Base-by-base conservation (phyloP, 2,329 filamentous ascomycete genomes). In the Trichoderma sp. region DNA sequence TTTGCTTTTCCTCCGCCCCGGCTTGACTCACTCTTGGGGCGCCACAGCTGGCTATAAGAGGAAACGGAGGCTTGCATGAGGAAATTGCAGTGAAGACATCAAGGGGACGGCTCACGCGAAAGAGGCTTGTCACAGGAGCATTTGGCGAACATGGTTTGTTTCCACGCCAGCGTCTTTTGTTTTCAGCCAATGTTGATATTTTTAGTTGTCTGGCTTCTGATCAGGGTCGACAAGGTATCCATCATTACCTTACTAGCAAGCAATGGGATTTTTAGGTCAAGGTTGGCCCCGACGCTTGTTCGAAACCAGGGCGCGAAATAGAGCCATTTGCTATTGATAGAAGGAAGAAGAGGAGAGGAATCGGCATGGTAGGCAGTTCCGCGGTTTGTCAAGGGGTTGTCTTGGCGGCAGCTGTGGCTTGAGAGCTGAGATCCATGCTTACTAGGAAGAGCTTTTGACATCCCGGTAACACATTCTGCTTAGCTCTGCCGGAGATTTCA, bases 21-120 rank as follows among this genome's bases (percentile, higher is more conserved):
- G 7, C 21, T 21, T 51, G 34, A 43, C 21, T 60, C 47, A 43
- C 17, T 43, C 12, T 39, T 24, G 34, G 34, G 34, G 34, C 47
- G 47, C 58, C 48, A 62, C 58, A 21, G n/a, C 58, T 52, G 48
- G 34, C 41, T 41, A 19, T 50, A 14, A 12, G 3, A 34, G 12
- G 34, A 62, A 62, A 48, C 47, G 34, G 58, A 52, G 34, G 48
- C n/a, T 39, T 62, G 48, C 48, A 62, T 60, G 45, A 39, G 58
- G 58, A 61, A 61, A 61, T 61, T 61, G 58, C 58, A 52, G 17
- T 52, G 58, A 61, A 45, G 58, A 48, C 47, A 62, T 45, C 47
- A 54, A 34, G 58, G 58, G 34, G 15, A 12, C 7, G 34, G 21
- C 39, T 54, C 26, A 17, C 24, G n/a, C 12, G 34, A 30, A 30